phyloP scores from a whole-genome alignment of 2,329 filamentous ascomycete genomes.

The Apiospora kogelbergensis region DNA sequence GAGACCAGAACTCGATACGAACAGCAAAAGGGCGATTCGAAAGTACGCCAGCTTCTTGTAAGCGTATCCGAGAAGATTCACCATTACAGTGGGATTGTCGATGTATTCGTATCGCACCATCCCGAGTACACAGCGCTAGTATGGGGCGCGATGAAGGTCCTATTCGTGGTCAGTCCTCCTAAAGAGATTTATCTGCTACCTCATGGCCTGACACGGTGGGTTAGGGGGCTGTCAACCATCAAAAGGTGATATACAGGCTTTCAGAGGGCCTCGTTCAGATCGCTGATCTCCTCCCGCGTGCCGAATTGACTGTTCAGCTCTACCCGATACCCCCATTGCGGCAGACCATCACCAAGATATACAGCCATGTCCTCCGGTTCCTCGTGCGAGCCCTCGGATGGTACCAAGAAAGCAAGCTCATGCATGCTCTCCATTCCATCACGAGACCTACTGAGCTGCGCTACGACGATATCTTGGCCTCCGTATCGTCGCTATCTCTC shows the following conservation, averaged over 20 bases:
- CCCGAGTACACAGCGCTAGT: neutral
- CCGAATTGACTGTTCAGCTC: neutral
- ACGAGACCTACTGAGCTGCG: conserved; percentile 20
- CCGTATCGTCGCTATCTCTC: neutral
- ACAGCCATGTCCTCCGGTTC: conserved; percentile 28
- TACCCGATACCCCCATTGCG: neutral
- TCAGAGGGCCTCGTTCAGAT: neutral
- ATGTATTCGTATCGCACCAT: neutral
- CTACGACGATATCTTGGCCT: conserved; percentile 20
- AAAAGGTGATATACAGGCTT: neutral
- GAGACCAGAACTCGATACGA: neutral
- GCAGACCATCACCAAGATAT: conserved; percentile 16
- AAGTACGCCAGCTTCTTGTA: neutral
- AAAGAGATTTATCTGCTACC: too few relatives aligned
- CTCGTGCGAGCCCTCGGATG: conserved; percentile 23
- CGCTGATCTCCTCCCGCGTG: neutral
- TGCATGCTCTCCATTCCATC: conserved; percentile 21
- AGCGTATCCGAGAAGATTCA: neutral
- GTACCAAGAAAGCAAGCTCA: conserved; percentile 25
- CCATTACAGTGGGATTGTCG: neutral
- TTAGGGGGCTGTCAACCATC: conserved; percentile 4
- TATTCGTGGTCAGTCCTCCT: neutral
- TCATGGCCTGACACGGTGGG: neutral
- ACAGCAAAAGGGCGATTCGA: neutral
- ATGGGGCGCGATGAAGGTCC: neutral